Evolutionary conservation across 352 stramenopile species (phyloP).

Genomic region (Blastocystis sp.): DNA sequence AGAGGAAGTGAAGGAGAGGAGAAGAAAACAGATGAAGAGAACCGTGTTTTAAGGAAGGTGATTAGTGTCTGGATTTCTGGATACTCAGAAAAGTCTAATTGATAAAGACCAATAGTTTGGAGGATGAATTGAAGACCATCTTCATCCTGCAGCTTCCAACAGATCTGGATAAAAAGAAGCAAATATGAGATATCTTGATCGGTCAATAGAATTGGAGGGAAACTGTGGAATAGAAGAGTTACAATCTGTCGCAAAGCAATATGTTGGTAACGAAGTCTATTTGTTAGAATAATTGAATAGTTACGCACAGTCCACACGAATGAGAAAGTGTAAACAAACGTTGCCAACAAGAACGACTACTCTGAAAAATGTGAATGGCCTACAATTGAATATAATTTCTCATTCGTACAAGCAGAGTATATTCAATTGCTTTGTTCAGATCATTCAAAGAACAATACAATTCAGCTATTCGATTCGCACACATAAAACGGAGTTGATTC

Average conservation of each 20-base stretch:
- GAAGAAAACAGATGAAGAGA: neutral
- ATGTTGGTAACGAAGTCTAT: neutral
- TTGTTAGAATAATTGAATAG: neutral
- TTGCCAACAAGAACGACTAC: neutral
- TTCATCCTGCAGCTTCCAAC: slow-evolving; percentile 10
- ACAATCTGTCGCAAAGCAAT: neutral
- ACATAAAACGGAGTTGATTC: slow-evolving; percentile 39
- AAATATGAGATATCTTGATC: neutral
- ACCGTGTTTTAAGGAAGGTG: neutral
- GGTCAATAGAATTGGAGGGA: neutral
- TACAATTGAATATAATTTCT: neutral
- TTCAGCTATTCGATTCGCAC: neutral
- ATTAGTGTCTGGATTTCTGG: neutral
- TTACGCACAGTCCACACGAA: neutral
- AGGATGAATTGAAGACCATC: neutral
- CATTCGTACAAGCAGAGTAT: neutral
- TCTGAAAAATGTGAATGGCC: neutral
- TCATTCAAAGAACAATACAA: neutral
- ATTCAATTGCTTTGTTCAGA: neutral
- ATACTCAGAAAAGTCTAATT: neutral
- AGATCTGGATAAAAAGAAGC: slow-evolving; percentile 11
- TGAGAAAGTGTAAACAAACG: neutral
- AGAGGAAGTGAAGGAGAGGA: neutral
- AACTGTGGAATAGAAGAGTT: neutral
- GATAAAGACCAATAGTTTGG: neutral